These are phyloP conservation scores for Chalciporus piperatus DNA, from an alignment of 768 basidiomycete species.

Conservation along the genomic window DNA sequence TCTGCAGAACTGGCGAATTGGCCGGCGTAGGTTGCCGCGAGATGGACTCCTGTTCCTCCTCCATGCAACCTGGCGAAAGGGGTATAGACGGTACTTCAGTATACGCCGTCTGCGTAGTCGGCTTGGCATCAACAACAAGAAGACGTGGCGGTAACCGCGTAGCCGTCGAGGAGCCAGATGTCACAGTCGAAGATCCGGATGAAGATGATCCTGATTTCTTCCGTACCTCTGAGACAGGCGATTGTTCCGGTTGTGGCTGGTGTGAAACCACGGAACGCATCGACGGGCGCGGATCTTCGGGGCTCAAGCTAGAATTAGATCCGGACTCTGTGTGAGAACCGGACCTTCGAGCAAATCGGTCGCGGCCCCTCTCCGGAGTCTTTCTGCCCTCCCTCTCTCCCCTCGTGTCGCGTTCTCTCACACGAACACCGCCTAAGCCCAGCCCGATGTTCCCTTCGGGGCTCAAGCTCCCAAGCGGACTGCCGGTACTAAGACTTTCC, in stretches of 20 bases:
- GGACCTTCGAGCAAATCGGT: constrained; percentile 25
- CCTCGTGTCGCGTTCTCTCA: constrained; percentile 28
- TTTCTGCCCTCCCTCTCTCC: constrained; percentile 29
- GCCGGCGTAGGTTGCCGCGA: constrained; percentile 56
- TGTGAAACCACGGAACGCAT: not conserved
- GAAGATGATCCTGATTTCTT: constrained; percentile 23
- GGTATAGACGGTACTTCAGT: constrained; percentile 24
- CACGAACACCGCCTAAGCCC: constrained; percentile 31
- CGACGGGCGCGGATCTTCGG: constrained; percentile 21
- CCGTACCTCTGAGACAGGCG: constrained; percentile 10
- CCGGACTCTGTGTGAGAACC: constrained; percentile 30
- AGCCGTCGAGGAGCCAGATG: constrained; percentile 11
- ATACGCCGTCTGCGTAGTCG: constrained; percentile 26
- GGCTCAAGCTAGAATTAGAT: constrained; percentile 36
- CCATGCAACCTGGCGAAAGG: constrained; percentile 16
- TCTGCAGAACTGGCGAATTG: constrained; percentile 51
- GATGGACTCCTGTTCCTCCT: constrained; percentile 37
- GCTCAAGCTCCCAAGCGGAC: constrained; percentile 36
- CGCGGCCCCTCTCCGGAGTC: constrained; percentile 28
- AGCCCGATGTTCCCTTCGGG: constrained; percentile 36
- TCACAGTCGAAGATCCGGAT: constrained; percentile 26
- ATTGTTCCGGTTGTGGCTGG: constrained; percentile 9
- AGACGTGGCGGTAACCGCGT: constrained; percentile 26
- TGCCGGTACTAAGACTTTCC: constrained; percentile 37
- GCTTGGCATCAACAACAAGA: constrained; percentile 28